Percentiles rank a stretch among this genome's conserved stretches.
Conservation (phyloP, 257 asterid genomes). For the Gynochthodes officinalis region DNA sequence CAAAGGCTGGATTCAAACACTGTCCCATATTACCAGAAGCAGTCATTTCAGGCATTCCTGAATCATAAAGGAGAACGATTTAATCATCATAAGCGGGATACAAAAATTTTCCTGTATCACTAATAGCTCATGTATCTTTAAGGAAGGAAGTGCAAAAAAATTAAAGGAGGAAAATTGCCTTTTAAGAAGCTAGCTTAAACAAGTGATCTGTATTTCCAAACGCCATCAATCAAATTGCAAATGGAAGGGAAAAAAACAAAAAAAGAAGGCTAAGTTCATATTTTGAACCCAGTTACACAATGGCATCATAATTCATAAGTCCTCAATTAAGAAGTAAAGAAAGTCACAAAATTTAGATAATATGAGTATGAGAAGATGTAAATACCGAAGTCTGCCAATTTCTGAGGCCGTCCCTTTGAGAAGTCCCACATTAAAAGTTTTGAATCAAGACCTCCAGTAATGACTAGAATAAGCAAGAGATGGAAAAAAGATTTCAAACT, state of each 20-base stretch:
- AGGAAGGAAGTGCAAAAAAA: neutral
- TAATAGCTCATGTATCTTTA: neutral
- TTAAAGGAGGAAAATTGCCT: neutral
- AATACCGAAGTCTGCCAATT: slow-evolving; percentile 77
- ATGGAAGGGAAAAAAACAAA: no score
- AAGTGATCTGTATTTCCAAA: neutral
- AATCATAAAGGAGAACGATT: slow-evolving; percentile 14
- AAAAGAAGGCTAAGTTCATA: neutral
- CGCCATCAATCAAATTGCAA: neutral
- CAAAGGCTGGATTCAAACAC: slow-evolving; percentile 80
- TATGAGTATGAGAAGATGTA: slow-evolving; percentile 15
- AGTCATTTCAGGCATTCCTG: slow-evolving; percentile 39
- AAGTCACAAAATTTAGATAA: neutral
- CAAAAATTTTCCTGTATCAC: neutral
- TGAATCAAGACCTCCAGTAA: slow-evolving; percentile 96
- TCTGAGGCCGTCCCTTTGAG: slow-evolving; percentile 78
- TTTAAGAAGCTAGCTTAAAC: neutral
- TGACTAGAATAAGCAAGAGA: slow-evolving; percentile 36
- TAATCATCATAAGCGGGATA: neutral
- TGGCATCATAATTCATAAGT: neutral
- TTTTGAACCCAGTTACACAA: no score
- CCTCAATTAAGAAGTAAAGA: neutral
- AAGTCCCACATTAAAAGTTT: slow-evolving; percentile 91
- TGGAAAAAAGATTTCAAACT: neutral
- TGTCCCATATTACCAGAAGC: slow-evolving; percentile 53